Evolutionary conservation across 2,329 filamentous ascomycete species (phyloP).

Genomic region (Fusarium sp.): DNA sequence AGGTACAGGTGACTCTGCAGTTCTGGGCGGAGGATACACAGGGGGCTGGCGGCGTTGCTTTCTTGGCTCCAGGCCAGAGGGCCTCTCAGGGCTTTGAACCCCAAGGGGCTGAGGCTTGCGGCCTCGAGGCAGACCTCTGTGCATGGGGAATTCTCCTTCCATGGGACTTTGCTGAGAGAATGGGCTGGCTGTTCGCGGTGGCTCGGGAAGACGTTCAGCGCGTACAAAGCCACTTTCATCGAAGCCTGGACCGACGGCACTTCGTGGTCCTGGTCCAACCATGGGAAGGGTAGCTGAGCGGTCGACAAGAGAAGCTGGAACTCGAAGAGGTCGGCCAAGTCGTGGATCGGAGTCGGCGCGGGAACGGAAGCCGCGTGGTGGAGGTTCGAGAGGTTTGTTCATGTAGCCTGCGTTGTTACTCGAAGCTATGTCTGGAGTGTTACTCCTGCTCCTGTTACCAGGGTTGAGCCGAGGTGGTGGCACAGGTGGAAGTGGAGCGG

Average conservation of each 20-base stretch:
- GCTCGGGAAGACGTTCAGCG: conserved; percentile 28
- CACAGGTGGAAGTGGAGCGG: conserved; percentile 26
- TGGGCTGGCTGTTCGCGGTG: conserved; percentile 42
- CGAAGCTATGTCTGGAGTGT: conserved; percentile 1
- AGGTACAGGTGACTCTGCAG: conserved; percentile 7
- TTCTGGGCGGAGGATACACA: conserved; percentile 35
- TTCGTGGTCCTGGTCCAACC: conserved; percentile 21
- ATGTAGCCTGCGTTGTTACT: conserved; percentile 32
- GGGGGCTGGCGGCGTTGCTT: conserved; percentile 39
- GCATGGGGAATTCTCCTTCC: conserved; percentile 50
- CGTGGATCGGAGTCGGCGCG: conserved; percentile 41
- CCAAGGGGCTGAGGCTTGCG: conserved; percentile 40
- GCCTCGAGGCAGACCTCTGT: conserved; percentile 51
- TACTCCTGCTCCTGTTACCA: conserved; percentile 20
- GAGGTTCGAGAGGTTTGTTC: conserved; percentile 39
- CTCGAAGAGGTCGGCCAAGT: conserved; percentile 39
- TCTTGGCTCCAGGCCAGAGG: conserved; percentile 35
- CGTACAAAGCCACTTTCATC: conserved; percentile 39
- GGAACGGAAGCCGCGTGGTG: conserved; percentile 44
- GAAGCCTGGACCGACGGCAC: conserved; percentile 39
- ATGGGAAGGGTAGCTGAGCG: conserved; percentile 17
- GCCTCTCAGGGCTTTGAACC: neutral
- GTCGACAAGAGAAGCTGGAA: conserved; percentile 36
- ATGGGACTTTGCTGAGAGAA: conserved; percentile 41
- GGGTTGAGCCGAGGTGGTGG: conserved; percentile 24